phyloP scores from a whole-genome alignment of 129 eudicot genomes.

The Flaveria robusta region DNA sequence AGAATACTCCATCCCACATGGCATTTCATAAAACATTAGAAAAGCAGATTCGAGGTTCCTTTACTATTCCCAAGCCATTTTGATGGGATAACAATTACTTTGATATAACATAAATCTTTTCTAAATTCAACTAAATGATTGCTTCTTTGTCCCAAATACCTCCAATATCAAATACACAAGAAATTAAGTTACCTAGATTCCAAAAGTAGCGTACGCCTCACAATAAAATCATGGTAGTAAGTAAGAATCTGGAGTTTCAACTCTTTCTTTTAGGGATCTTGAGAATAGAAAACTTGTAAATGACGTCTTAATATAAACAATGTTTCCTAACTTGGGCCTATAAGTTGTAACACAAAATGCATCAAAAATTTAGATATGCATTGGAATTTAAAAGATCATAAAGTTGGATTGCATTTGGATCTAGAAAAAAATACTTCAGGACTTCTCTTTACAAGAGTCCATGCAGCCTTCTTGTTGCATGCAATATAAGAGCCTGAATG shows the following conservation, averaged over 20 bases:
- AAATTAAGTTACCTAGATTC: neutral
- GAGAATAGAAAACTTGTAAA: neutral
- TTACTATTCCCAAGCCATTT: too few species aligned
- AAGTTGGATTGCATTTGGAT: neutral
- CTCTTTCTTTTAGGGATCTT: neutral
- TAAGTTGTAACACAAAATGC: neutral
- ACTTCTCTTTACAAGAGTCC: neutral
- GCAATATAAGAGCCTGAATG: neutral
- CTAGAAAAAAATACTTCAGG: neutral
- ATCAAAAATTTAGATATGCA: too few species aligned
- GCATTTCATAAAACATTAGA: too few species aligned
- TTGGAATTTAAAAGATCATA: too few species aligned
- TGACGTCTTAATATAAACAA: neutral
- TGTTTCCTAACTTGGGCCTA: neutral
- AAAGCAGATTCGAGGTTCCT: too few species aligned
- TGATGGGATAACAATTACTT: too few species aligned
- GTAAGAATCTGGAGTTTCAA: neutral
- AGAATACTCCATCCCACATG: too few species aligned
- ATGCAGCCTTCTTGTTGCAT: neutral
- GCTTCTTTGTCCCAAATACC: neutral
- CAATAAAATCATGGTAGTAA: neutral
- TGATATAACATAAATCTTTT: too few species aligned
- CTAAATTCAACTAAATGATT: too few species aligned
- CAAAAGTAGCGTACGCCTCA: neutral
- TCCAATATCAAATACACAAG: neutral